Conservation (phyloP, 139 green algal genomes). For the Pycnococcus provasolii region DNA sequence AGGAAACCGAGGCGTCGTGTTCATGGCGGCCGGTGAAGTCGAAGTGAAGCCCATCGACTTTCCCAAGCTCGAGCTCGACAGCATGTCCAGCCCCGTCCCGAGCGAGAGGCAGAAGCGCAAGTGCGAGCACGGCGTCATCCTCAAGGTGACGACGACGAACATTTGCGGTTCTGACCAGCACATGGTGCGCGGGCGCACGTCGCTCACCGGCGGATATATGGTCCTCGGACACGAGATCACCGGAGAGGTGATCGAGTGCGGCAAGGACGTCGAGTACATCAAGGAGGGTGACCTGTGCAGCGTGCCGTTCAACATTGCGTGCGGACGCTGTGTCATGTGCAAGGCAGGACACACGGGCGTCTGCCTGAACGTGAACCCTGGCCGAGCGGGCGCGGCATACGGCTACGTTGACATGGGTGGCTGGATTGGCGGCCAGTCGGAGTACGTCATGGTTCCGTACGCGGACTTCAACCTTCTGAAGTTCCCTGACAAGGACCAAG, state of each 20-base stretch:
- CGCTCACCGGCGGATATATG: constrained; percentile 23
- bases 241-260: constrained; percentile 24
- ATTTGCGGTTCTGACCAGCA: constrained; percentile 29
- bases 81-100: constrained; percentile 14
- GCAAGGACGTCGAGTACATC: constrained; percentile 29
- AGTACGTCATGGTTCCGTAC: constrained; percentile 36
- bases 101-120: constrained; percentile 27
- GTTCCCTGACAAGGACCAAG: constrained; percentile 31
- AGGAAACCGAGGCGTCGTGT: constrained; percentile 26
- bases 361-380: constrained; percentile 33
- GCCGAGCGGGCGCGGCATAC: constrained; percentile 26
- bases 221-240: constrained; percentile 29
- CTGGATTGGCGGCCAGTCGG: constrained; percentile 33
- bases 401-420: constrained; percentile 32
- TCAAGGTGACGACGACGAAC: constrained; percentile 28
- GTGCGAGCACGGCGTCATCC: constrained; percentile 28
- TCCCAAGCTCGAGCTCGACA: constrained; percentile 27
- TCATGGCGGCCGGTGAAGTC: constrained; percentile 22
- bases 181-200: constrained; percentile 28
- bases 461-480: constrained; percentile 36
- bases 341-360: constrained; percentile 25
- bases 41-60: constrained; percentile 25
- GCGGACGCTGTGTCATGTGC: constrained; percentile 26
- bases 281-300: constrained; percentile 30
- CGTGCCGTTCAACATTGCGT: constrained; percentile 33